A percentile compares a stretch with the other conserved stretches of the same genome.
phyloP scores from a whole-genome alignment of 1,284 basidiomycete genomes.

The Retiboletus flavoniger region DNA sequence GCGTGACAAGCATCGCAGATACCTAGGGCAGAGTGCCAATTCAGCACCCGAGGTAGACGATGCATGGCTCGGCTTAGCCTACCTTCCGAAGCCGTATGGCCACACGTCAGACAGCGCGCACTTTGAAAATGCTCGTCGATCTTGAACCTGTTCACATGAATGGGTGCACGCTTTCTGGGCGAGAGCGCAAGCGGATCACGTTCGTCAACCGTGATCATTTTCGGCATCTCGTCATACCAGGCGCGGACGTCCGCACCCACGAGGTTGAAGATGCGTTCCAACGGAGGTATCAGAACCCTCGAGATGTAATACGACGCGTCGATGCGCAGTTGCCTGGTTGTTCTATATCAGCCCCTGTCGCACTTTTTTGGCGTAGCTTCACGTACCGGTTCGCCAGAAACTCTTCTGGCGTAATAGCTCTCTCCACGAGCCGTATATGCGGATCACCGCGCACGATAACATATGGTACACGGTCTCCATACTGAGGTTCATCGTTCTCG shows the following conservation, averaged over 20 bases:
- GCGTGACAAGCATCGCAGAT: constrained; percentile 66
- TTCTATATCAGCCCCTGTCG: neutral
- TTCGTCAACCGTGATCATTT: constrained; percentile 36
- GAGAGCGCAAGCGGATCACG: constrained; percentile 33
- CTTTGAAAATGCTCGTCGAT: constrained; percentile 80
- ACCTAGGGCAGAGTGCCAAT: constrained; percentile 38
- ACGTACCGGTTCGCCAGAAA: constrained; percentile 70
- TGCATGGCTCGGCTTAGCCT: constrained; percentile 9
- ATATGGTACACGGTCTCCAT: constrained; percentile 92
- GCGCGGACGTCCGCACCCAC: constrained; percentile 84
- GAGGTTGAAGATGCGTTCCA: constrained; percentile 89
- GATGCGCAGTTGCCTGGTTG: constrained; percentile 21
- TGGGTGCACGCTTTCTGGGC: constrained; percentile 47
- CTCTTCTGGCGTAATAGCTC: constrained; percentile 78
- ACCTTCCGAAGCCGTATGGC: constrained; percentile 56
- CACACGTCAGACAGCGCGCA: constrained; percentile 71
- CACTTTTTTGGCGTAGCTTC: neutral
- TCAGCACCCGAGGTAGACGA: neutral
- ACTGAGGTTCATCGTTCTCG: constrained; percentile 82
- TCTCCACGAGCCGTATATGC: constrained; percentile 73
- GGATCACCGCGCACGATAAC: constrained; percentile 74
- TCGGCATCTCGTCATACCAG: constrained; percentile 93
- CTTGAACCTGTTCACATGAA: constrained; percentile 40
- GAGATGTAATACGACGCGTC: constrained; percentile 81
- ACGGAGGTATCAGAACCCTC: constrained; percentile 82